Conservation (phyloP, 805 yeast genomes). For the Yamadazyma sp. region DNA sequence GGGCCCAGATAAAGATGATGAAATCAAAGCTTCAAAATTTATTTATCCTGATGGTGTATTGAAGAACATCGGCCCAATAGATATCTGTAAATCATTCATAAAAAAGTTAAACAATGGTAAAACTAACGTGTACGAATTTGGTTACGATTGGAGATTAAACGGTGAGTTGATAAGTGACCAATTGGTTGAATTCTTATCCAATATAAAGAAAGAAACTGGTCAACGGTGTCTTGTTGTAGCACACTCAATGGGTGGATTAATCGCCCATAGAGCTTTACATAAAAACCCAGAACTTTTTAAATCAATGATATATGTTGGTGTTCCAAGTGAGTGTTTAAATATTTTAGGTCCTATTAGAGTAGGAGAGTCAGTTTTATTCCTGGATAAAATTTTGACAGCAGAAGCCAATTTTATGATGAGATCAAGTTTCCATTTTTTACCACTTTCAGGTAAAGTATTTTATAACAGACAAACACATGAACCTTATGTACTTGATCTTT, state of each 20-base stretch:
- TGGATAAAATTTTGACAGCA: constrained; percentile 70
- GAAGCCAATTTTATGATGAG: constrained; percentile 89
- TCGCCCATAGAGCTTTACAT: constrained; percentile 78
- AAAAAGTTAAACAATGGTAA: constrained; percentile 55
- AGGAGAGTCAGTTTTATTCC: constrained; percentile 76
- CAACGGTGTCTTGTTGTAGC: constrained; percentile 71
- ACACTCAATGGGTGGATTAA: constrained; percentile 93
- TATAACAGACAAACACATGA: constrained; percentile 58
- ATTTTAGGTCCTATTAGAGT: constrained; percentile 81
- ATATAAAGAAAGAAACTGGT: constrained; percentile 46
- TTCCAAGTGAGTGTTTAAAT: constrained; percentile 80
- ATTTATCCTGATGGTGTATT: constrained; percentile 75
- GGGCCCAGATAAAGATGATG: constrained; percentile 75
- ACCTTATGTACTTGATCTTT: constrained; percentile 66
- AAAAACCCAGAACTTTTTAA: constrained; percentile 64
- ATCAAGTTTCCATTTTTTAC: constrained; percentile 75
- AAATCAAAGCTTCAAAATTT: constrained; percentile 46
- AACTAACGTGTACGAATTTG: constrained; percentile 65
- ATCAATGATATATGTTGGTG: constrained; percentile 78
- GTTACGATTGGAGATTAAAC: constrained; percentile 93
- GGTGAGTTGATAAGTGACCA: constrained; percentile 52
- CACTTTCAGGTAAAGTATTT: constrained; percentile 72
- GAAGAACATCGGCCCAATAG: constrained; percentile 84
- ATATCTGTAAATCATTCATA: constrained; percentile 62
- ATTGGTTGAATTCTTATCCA: constrained; percentile 46